Evolutionary conservation across 345 rosid species (phyloP).

Genomic region (Microcos paniculata): DNA sequence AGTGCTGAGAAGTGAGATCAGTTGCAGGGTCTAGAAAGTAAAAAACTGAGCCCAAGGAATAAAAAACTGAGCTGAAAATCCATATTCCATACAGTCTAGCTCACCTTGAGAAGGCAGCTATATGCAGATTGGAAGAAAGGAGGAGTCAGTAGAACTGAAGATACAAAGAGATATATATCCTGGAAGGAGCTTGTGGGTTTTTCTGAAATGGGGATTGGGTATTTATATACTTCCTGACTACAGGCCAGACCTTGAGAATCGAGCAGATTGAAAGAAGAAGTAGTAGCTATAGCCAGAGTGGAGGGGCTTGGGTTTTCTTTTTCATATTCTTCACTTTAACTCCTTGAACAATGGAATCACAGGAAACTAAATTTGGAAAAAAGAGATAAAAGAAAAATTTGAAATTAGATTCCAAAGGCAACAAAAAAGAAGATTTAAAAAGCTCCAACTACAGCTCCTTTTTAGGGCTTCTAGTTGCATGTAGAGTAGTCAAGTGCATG

Average conservation of each 20-base stretch:
- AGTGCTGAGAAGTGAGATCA: not conserved
- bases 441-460: conserved; percentile 19
- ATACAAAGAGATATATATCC: not conserved
- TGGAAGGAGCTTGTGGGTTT: conserved; percentile 21
- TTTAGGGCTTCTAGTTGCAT: conserved; percentile 25
- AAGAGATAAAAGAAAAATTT: conserved; percentile 24
- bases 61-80: not conserved
- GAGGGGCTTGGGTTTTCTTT: conserved; percentile 32
- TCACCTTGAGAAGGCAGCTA: conserved; percentile 17
- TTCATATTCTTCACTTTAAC: conserved; percentile 34
- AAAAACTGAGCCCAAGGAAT: not conserved
- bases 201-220: conserved; percentile 21
- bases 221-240: conserved; percentile 28
- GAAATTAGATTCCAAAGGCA: conserved; percentile 29
- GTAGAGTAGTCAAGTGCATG: conserved; percentile 19
- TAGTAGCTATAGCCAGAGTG: conserved; percentile 12
- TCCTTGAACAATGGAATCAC: conserved; percentile 37
- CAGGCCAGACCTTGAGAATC: conserved; percentile 27
- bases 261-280: conserved; percentile 29
- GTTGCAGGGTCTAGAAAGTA: not conserved
- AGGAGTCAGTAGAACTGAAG: not conserved
- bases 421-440: conserved; percentile 14
- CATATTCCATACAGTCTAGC: not conserved
- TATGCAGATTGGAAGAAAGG: not conserved
- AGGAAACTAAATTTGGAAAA: conserved; percentile 24